Evolutionary conservation across 1,139 yeast species (phyloP), one percentile per base, ranked within the genome.

Genomic region (Protomyces gravidus): DNA sequence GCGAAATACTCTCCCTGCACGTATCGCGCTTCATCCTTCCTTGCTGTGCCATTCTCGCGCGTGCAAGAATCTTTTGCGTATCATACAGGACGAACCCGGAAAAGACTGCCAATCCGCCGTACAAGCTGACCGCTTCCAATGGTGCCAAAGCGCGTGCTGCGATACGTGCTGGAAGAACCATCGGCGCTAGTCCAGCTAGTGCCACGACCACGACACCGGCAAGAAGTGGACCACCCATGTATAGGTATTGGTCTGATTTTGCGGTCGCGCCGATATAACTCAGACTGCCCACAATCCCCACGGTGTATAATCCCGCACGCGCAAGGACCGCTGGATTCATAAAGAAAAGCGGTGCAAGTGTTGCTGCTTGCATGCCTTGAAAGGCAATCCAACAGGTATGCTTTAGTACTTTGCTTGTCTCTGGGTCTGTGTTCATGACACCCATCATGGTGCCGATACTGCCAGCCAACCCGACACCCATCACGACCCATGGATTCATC

Each of bases 401-500:
- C 11, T 56, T 56, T 46, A 53, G 36, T 2, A 33, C 30, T 32
- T 39, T 27, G 23, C 36, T 32, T 27, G 45, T 25, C 15, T 49
- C 42, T 5, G 60, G 60, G 23, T 53, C 45, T 13, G 60, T 56
- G 26, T 45, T 45, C 47, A 56, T 19, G 33, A 40, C 52, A n/a
- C 60, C 60, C 56, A 50, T 50, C 60, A 56, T 56, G 21, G 46
- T 50, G 15, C 47, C 60, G 26, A 56, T 45, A 19, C 56, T 49
- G 9, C 56, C 60, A 17, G 45, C 60, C 19, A 56, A 46, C 13
- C 53, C 50, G 15, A 39, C 56, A 13, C 60, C 60, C 21, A 56
- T 40, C 15, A 56, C 60, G 7, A 50, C 39, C 60, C 60, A 56
- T 2, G 60, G 60, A 15, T 56, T 56, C 60, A 56, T 56, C 30